Evolutionary conservation across 176 grass and related monocot genomes (phyloP), one percentile per base, ranked within the genome.

Genomic region (Bothriochloa decipiens): DNA sequence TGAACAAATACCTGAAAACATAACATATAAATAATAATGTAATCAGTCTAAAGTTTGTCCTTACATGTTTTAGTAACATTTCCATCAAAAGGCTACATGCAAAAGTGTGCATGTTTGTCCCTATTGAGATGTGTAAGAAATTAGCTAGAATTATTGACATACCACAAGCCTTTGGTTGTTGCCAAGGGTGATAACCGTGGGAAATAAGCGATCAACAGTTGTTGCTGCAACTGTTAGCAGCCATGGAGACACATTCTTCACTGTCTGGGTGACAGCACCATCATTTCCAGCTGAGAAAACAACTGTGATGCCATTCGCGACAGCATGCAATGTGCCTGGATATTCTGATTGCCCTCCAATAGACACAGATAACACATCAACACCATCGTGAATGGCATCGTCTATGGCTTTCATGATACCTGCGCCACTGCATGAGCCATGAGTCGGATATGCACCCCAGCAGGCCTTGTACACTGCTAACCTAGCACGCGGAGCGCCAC

Each of bases 401-500:
- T 94, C 92, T 50, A 89, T 87, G 15, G 86, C 86, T 8, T 91
- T 45, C 5, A 85, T 52, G 16, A 87, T 68, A 2, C 58, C 89
- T 1, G 71, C 71, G 46, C 22, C 49, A 46, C 89, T 89, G 49
- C 71, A 55, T 1, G 8, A 16, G 10, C 0, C 18, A 7, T 6
- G 47, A 3, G 47, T 2, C 1, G 74, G 15, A 1, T 0, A 5
- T 1, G 49, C 20, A 28, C 76, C 8, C 89, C 84, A 89, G 82
- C 92, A 94, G 6, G 62, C 88, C 82, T 89, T 94, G 87, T 94
- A 94, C 0, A 85, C 14, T 1, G 92, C 84, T 15, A 91, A 74
- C 15, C 74, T 65, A 5, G 89, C 89, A 10, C 72, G 35, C 0
- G 92, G 89, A 2, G 89, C 75, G 7, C 92, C 89, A 4, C 92